Base-by-base conservation (phyloP, 495 filamentous ascomycete genomes). In the Geoglossum glabrum region DNA sequence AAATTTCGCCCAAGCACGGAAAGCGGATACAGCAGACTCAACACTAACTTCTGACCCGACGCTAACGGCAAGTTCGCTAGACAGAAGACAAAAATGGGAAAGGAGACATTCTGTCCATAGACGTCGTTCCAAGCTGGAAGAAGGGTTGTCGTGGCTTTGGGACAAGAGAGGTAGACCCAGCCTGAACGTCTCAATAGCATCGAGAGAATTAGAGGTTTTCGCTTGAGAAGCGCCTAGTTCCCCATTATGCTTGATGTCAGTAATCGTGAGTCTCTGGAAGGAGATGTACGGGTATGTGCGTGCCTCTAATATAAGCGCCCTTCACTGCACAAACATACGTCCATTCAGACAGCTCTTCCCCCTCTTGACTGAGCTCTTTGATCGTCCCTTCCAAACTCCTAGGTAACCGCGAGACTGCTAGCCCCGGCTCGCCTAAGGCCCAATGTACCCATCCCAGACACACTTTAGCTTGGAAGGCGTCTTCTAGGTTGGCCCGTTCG, bases 371-470 rank as follows among this genome's bases (percentile, higher is more conserved):
- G 56, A 84, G 66, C 43, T 70, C 69, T 46, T 77, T 65, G 43
- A 79, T 65, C 47, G 76, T 73, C 43, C 69, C 65, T 43, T 72
- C 75, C 55, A 86, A 72, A 59, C 79, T 74, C 57, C 74, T 76
- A 25, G 87, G 84, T 19, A 93, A 72, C 19, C 73, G 76, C 34
- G 71, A 69, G 27, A 78, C 70, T 1, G 85, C 84, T 25, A 80
- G 65, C 3, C 66, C 70, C 25, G 82, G 80, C 57, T 93, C 83
- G 30, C 78, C 79, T 34, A 89, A 65, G 5, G 77, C 77, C 79
- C 82, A 87, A 66, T 93, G 81, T 60, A 93, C 70, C 86, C 86
- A 90, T 55, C 79, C 88, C 27, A 90, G 63, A 67, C 87, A 93
- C 45, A 88, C 79, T 58, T 78, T 80, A 21, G 85, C 86, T 66